Percentiles rank a stretch among this genome's conserved stretches.
phyloP scores from a whole-genome alignment of 108 stramenopile species.

The Cyclotella cryptica region DNA sequence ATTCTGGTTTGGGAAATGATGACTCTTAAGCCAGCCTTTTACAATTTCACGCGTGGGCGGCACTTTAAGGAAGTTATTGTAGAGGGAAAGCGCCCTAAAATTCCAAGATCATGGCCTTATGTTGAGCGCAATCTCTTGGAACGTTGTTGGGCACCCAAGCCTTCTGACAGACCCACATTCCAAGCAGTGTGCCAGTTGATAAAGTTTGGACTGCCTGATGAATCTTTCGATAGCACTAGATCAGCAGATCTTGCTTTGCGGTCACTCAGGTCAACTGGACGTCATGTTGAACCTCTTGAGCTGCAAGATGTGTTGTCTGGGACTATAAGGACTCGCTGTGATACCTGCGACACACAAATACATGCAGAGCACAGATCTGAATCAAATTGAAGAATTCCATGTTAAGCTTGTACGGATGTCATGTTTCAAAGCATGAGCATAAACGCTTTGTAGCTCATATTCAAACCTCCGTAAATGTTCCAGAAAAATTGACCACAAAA shows the following conservation, averaged over 20 bases:
- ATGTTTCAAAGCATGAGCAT: too few species aligned
- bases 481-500: too few species aligned
- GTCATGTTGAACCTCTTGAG: background rate
- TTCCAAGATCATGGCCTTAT: slow-evolving; percentile 41
- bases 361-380: too few species aligned
- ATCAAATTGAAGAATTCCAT: too few species aligned
- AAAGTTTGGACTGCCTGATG: slow-evolving; percentile 44
- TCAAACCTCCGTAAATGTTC: too few species aligned
- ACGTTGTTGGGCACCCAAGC: slow-evolving; percentile 35
- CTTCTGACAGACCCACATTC: slow-evolving; percentile 35
- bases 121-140: slow-evolving; percentile 36
- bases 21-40: slow-evolving; percentile 36
- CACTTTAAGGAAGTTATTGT: slow-evolving; percentile 42
- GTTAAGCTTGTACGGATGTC: too few species aligned
- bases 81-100: slow-evolving; percentile 44
- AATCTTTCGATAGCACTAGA: slow-evolving; percentile 20
- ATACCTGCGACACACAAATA: too few species aligned
- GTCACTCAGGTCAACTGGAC: slow-evolving; percentile 4
- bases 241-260: slow-evolving; percentile 16
- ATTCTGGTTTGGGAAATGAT: slow-evolving; percentile 50
- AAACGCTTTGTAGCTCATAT: too few species aligned
- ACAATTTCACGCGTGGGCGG: slow-evolving; percentile 29
- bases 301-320: too few species aligned
- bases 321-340: too few species aligned
- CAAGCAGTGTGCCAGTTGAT: slow-evolving; percentile 38